Percentiles rank a stretch among this genome's conserved stretches.
Conservation (phyloP, 2,329 filamentous ascomycete species). For the Aspergillus ibericus region DNA sequence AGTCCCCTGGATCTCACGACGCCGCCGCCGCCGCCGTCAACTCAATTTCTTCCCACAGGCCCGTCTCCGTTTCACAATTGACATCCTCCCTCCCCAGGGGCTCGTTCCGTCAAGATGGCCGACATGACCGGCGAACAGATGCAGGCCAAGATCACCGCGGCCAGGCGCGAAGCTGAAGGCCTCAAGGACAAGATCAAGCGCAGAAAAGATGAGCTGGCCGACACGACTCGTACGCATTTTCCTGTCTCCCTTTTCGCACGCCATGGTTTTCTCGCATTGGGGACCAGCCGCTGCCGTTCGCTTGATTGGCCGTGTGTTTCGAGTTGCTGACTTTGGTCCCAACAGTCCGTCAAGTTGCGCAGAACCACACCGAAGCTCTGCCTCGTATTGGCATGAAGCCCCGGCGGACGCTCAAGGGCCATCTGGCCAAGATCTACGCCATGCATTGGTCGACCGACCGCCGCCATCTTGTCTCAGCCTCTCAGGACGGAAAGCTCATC, state of each 20-base stretch:
- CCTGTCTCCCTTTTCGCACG: slow-evolving; percentile 10
- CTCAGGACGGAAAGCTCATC: slow-evolving; percentile 98
- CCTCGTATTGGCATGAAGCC: slow-evolving; percentile 96
- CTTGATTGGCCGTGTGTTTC: neutral
- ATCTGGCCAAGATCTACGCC: slow-evolving; percentile 98
- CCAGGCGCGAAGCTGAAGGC: slow-evolving; percentile 94
- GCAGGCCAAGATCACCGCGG: slow-evolving; percentile 89
- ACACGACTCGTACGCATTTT: slow-evolving; percentile 82
- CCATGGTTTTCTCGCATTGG: slow-evolving; percentile 9
- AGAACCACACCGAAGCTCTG: slow-evolving; percentile 87
- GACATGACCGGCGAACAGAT: slow-evolving; percentile 61
- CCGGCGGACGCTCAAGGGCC: slow-evolving; percentile 93
- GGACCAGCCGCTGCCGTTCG: neutral
- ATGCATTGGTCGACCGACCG: slow-evolving; percentile 99
- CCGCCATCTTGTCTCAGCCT: slow-evolving; percentile 94
- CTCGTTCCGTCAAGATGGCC: slow-evolving; percentile 41
- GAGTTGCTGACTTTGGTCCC: slow-evolving; percentile 26
- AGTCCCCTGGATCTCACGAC: slow-evolving; percentile 22
- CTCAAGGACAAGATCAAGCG: slow-evolving; percentile 98
- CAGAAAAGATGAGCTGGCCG: slow-evolving; percentile 99
- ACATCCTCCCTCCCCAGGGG: slow-evolving; percentile 26
- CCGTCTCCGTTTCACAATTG: slow-evolving; percentile 20
- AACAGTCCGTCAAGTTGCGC: slow-evolving; percentile 85
- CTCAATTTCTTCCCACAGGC: slow-evolving; percentile 15
- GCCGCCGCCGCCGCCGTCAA: slow-evolving; percentile 38